Evolutionary conservation across 768 basidiomycete genomes (phyloP), one percentile per base, ranked within the genome.

Genomic region (Galerina sulciceps): DNA sequence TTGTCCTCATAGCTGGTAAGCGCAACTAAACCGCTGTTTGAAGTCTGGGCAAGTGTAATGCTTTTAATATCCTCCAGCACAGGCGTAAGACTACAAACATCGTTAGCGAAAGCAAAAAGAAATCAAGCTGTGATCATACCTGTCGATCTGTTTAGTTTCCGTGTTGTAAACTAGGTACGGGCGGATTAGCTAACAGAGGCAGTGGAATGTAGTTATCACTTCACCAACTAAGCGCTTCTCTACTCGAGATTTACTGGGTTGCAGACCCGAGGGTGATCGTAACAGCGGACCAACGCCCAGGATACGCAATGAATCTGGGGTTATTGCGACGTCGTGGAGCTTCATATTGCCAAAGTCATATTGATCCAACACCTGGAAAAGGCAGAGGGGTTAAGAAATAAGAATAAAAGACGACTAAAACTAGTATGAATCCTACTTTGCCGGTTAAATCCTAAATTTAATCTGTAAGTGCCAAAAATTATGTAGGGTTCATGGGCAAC

Each of bases 151-250:
- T 55, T 85, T 80, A n/a, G 80, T 81, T 53, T 82, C 81, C 68
- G 86, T 77, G 64, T 91, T 89, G 69, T 87, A 89, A 11, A 86
- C 90, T 92, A 57, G 49, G 2, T 42, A 20, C 42, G 15, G 43
- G 38, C 11, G 18, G 62, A 77, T 23, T 55, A 11, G 38, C 47
- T 10, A 13, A 14, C 13, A n/a, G 18, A 3, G 3, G 0, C 1
- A 34, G 20, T 18, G 13, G 15, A 18, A 13, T 9, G 15, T 10
- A 13, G 13, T 31, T 6, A 26, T 9, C 80, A 35, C 66, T 84
- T 26, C 65, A 89, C 90, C 87, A 57, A 89, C 79, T 18, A 92
- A 80, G n/a, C 87, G 84, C 63, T 91, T 92, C 70, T 91, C 90
- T 17, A 74, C 79, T 18, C 85, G 76, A 17, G 87, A 89, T 73